A percentile compares a stretch with the other conserved stretches of the same genome.
Evolutionary conservation across 2,329 filamentous ascomycete species (phyloP).

Genomic region (Xylaria sp.): DNA sequence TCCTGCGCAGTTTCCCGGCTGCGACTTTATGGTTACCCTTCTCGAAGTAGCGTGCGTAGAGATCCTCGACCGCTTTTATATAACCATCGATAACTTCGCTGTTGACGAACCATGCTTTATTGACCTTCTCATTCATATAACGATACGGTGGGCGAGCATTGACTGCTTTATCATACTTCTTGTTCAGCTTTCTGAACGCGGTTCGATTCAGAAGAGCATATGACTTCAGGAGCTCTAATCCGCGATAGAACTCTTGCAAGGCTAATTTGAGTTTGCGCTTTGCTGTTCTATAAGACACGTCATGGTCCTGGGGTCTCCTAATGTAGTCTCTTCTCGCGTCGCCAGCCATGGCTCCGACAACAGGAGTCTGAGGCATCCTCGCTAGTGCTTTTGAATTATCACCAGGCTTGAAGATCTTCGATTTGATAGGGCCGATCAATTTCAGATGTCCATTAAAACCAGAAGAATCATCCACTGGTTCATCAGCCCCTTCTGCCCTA

Average conservation of each 20-base stretch:
- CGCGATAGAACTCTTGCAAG: conserved; percentile 91
- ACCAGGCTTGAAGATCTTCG: conserved; percentile 65
- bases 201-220: conserved; percentile 91
- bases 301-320: conserved; percentile 62
- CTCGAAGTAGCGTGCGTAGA: conserved; percentile 96
- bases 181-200: conserved; percentile 96
- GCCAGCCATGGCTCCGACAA: conserved; percentile 48
- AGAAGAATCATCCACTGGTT: conserved; percentile 40
- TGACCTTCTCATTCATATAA: conserved; percentile 93
- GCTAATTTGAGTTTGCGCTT: conserved; percentile 93
- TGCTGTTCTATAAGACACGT: conserved; percentile 85
- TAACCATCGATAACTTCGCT: conserved; percentile 86
- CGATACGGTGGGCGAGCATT: conserved; percentile 79
- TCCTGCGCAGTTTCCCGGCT: conserved; percentile 83
- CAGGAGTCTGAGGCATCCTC: conserved; percentile 64
- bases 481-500: conserved; percentile 43
- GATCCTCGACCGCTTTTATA: conserved; percentile 83
- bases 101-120: conserved; percentile 89
- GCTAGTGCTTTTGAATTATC: conserved; percentile 70
- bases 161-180: conserved; percentile 96
- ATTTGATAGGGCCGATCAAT: conserved; percentile 66
- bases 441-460: conserved; percentile 44
- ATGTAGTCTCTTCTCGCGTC: conserved; percentile 62
- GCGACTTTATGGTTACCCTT: conserved; percentile 93
- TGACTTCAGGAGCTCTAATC: conserved; percentile 89